Percentiles rank a stretch among this genome's conserved stretches.
Conservation (phyloP, 305 asterid genomes). For the Fraxinus sp. region DNA sequence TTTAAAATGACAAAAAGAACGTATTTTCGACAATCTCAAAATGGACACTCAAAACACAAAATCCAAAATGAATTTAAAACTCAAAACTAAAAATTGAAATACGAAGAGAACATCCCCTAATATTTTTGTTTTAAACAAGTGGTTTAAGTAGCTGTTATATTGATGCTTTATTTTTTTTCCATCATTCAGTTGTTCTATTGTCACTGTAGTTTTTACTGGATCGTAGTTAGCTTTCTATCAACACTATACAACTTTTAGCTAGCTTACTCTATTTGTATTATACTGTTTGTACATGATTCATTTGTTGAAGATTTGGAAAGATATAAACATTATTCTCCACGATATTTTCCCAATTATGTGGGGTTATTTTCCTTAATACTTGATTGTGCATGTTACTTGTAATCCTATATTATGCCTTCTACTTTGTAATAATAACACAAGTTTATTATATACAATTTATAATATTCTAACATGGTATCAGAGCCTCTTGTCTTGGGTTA, state of each 20-base stretch:
- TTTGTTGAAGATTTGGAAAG: background rate
- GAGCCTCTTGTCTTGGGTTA: background rate
- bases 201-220: constrained; percentile 9
- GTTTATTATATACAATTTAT: background rate
- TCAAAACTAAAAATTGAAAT: too few relatives aligned
- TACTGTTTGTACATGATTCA: constrained; percentile 1
- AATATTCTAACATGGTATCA: background rate
- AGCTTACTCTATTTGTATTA: constrained; percentile 10
- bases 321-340: background rate
- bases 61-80: too few relatives aligned
- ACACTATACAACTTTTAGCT: constrained; percentile 14
- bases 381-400: background rate
- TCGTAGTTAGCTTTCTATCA: background rate
- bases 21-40: too few relatives aligned
- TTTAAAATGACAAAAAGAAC: too few relatives aligned
- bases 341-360: background rate
- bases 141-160: background rate
- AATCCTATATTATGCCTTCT: background rate
- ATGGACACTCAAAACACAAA: too few relatives aligned
- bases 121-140: constrained; percentile 9
- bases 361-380: background rate
- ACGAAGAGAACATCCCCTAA: background rate
- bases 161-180: background rate
- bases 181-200: constrained; percentile 8
- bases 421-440: too few relatives aligned